Evolutionary conservation across 2,329 filamentous ascomycete species (phyloP), one percentile per base, ranked within the genome.

Genomic region (Ophiostoma perfectum): DNA sequence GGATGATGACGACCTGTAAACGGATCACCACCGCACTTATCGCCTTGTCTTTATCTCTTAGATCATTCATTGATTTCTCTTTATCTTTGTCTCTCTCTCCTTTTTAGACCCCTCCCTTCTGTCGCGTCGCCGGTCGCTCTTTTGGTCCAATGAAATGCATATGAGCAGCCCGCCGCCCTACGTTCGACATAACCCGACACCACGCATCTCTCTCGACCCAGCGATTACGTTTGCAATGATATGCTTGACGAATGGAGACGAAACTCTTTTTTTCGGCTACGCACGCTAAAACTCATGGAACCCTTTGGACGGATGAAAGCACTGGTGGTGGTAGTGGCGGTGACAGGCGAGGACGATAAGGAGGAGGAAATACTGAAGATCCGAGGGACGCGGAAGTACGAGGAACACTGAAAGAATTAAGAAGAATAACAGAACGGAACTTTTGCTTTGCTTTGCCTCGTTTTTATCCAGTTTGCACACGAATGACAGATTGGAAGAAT

Each of bases 1-100:
- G 75, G 88, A 92, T 74, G 86, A 88, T 71, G 84, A 86, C 78
- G 84, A 86, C 77, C 79, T 86, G 80, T 86, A 84, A 82, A 81
- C 70, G 64, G 69, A 16, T 64, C 49, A 55, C 27, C 52, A 38
- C 16, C n/a, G n/a, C 42, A 49, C 38, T 42, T 36, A 8, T 36
- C 52, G 14, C 64, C 16, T 66, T 63, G 52, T 36, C 45, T 44
- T 38, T 42, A 45, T 5, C 41, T 47, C 14, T 49, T 39, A 8
- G 16, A 45, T 62, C 60, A 44, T 42, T 11, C 63, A 38, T 36
- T 39, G 14, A 39, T 11, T 62, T 47, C 7, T 39, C 16, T 44
- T 9, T 27, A 27, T 49, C 39, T 38, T 45, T 27, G 39, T 67
- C 16, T 63, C 39, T 63, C 3, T 52, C 12, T 8, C 44, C 63